Evolutionary conservation across 306 rosid genomes (phyloP).

Genomic region (Quercus ilex): DNA sequence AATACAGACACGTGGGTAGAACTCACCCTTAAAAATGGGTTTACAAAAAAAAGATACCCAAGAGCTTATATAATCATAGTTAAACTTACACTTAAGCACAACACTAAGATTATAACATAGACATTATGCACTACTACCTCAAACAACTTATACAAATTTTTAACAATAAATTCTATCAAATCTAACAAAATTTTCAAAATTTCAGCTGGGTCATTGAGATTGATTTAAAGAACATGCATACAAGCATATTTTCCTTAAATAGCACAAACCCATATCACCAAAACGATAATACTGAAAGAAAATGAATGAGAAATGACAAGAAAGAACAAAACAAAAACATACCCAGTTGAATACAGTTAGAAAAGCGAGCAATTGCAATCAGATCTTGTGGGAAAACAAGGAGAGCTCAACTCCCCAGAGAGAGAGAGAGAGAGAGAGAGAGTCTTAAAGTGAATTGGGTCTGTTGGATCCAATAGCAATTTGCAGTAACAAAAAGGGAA

Average conservation of each 20-base stretch:
- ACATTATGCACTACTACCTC: not conserved
- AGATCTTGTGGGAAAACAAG: not conserved
- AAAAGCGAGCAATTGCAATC: not conserved
- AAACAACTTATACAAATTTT: not conserved
- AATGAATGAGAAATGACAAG: not conserved
- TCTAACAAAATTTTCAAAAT: not conserved
- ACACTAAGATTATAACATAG: no score
- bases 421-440: not conserved
- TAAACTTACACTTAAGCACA: no score
- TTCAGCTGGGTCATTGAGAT: not conserved
- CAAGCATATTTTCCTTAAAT: not conserved
- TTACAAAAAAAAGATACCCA: no score
- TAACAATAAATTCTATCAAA: not conserved
- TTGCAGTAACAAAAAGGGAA: not conserved
- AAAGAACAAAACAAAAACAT: not conserved
- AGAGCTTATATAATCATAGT: no score
- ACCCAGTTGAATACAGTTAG: not conserved
- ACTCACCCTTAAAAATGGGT: no score
- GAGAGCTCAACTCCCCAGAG: not conserved
- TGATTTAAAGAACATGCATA: not conserved
- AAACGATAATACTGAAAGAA: not conserved
- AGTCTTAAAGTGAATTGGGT: not conserved
- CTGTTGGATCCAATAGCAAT: not conserved
- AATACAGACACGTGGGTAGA: no score
- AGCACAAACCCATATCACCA: not conserved